These are phyloP conservation scores for Trichophyton mentagrophytes DNA, from an alignment of 2,329 filamentous ascomycete species.

Conservation along the genomic window DNA sequence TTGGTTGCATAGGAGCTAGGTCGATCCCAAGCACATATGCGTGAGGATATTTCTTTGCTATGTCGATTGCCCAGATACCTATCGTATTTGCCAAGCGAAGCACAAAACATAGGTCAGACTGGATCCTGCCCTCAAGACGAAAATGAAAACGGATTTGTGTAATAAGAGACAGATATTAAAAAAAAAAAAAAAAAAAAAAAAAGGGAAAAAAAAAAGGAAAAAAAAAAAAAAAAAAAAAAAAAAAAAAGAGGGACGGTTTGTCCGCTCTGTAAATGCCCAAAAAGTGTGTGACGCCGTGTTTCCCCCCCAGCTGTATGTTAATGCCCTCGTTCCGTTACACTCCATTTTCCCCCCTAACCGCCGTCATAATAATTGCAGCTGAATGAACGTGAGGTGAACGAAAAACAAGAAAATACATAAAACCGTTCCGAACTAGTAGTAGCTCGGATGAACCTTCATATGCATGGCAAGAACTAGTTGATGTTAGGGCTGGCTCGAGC, in stretches of 20 bases:
- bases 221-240: background rate
- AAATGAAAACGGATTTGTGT: background rate
- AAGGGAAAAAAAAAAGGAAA: no score
- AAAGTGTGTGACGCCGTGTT: background rate
- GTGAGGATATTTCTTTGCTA: conserved; percentile 54
- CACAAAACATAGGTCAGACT: background rate
- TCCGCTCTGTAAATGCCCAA: background rate
- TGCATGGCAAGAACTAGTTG: conserved; percentile 21
- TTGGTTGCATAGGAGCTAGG: conserved; percentile 49
- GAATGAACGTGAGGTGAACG: background rate
- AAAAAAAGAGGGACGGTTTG: background rate
- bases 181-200: background rate
- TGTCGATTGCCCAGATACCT: conserved; percentile 61
- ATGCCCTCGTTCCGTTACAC: background rate
- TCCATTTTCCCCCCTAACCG: background rate
- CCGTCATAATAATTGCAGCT: background rate
- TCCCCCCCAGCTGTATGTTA: background rate
- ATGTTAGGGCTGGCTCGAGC: conserved; percentile 3
- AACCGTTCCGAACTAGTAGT: background rate
- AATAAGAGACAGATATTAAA: background rate
- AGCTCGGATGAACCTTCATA: conserved; percentile 6
- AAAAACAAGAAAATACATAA: background rate
- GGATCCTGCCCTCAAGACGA: background rate
- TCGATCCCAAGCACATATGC: conserved; percentile 51
- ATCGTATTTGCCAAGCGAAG: conserved; percentile 1